phyloP scores from a whole-genome alignment of 2,329 filamentous ascomycete genomes.

The Claviceps capensis region DNA sequence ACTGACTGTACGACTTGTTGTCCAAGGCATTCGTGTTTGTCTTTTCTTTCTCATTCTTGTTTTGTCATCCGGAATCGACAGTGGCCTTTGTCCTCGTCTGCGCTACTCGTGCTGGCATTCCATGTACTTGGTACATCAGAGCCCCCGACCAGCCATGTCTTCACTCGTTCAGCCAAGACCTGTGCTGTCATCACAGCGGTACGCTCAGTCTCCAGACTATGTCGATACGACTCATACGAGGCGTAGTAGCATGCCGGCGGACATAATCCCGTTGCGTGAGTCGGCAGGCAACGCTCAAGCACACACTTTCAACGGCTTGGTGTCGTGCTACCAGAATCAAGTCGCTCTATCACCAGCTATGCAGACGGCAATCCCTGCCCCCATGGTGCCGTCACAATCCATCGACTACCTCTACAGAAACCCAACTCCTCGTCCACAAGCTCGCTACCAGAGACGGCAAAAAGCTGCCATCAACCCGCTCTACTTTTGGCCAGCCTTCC shows the following conservation, averaged over 20 bases:
- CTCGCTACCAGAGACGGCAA: slow-evolving; percentile 20
- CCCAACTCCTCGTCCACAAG: slow-evolving; percentile 23
- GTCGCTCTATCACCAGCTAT: slow-evolving; percentile 29
- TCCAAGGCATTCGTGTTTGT: slow-evolving; percentile 11
- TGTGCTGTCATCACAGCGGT: slow-evolving; percentile 37
- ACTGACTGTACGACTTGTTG: slow-evolving; percentile 9
- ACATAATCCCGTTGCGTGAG: slow-evolving; percentile 36
- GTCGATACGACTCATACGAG: slow-evolving; percentile 23
- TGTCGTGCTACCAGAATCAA: slow-evolving; percentile 30
- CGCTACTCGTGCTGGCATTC: slow-evolving; percentile 18
- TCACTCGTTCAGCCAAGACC: slow-evolving; percentile 29
- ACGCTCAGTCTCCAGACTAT: slow-evolving; percentile 33
- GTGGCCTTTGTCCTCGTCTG: slow-evolving; percentile 15
- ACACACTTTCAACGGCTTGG: slow-evolving; percentile 26
- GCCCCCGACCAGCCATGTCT: slow-evolving; percentile 16
- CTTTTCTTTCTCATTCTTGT: not conserved
- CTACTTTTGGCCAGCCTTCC: slow-evolving; percentile 47
- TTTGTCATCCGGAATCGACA: not conserved
- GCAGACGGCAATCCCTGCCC: slow-evolving; percentile 34
- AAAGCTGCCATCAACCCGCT: slow-evolving; percentile 40
- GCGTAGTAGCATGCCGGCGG: slow-evolving; percentile 21
- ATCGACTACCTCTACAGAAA: slow-evolving; percentile 26
- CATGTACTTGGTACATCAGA: slow-evolving; percentile 12
- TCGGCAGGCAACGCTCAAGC: slow-evolving; percentile 38
- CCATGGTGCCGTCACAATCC: slow-evolving; percentile 37